Percentiles rank a stretch among this genome's conserved stretches.
phyloP scores from a whole-genome alignment of 768 basidiomycete species.

The Pleurotus giganteus region DNA sequence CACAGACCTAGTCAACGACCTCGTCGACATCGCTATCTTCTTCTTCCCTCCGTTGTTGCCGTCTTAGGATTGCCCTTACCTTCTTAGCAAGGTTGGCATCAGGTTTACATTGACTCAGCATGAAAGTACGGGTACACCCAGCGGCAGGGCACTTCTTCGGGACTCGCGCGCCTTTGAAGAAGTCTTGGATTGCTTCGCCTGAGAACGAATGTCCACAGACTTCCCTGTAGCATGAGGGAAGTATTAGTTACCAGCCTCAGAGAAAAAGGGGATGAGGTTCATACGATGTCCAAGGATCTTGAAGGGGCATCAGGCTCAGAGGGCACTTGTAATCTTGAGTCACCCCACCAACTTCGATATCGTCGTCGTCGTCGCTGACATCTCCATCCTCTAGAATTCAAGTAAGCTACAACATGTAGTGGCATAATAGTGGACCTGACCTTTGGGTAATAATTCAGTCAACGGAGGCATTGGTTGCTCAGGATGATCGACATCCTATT shows the following conservation, averaged over 20 bases:
- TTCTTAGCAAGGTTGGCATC: constrained; percentile 63
- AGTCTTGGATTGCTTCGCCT: constrained; percentile 61
- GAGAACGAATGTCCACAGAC: constrained; percentile 86
- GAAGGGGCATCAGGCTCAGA: constrained; percentile 62
- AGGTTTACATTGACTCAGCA: constrained; percentile 43
- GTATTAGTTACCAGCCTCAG: constrained; percentile 6
- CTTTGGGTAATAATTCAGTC: constrained; percentile 67
- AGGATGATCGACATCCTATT: constrained; percentile 66
- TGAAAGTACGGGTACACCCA: constrained; percentile 66
- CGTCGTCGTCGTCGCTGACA: constrained; percentile 82
- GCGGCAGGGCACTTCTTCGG: constrained; percentile 63
- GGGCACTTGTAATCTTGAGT: constrained; percentile 86
- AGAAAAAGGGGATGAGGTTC: constrained; percentile 23
- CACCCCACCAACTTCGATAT: constrained; percentile 84
- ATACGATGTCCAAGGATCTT: constrained; percentile 82
- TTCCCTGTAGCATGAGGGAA: constrained; percentile 34
- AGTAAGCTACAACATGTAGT: not conserved
- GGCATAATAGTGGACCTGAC: constrained; percentile 30
- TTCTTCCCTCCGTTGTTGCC: constrained; percentile 46
- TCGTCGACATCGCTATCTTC: constrained; percentile 58
- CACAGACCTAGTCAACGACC: constrained; percentile 40
- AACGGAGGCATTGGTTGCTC: constrained; percentile 74
- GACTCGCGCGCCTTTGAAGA: constrained; percentile 40
- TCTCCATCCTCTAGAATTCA: constrained; percentile 69
- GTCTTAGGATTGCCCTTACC: constrained; percentile 56